phyloP scores from a whole-genome alignment of 768 basidiomycete species.

The Pisolithus sp. region DNA sequence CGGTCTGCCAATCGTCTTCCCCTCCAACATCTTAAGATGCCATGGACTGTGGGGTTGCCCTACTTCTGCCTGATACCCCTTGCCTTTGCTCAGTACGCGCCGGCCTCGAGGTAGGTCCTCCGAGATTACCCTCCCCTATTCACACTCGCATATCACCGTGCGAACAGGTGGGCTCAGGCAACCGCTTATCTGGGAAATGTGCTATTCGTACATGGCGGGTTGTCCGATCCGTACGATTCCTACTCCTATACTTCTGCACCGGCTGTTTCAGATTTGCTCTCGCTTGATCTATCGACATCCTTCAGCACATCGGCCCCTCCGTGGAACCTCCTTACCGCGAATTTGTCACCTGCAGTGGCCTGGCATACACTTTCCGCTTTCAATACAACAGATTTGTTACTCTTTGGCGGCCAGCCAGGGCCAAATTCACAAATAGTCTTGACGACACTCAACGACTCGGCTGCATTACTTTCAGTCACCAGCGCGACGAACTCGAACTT shows the following conservation, averaged over 20 bases:
- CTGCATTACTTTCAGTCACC: conserved; percentile 45
- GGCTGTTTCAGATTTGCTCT: conserved; percentile 62
- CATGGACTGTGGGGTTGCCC: conserved; percentile 2
- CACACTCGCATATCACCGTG: conserved; percentile 5
- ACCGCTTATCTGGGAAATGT: conserved; percentile 48
- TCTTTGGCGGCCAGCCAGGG: conserved; percentile 75
- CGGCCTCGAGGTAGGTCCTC: conserved; percentile 18
- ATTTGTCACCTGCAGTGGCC: conserved; percentile 53
- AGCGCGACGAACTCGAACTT: conserved; percentile 37
- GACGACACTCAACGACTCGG: conserved; percentile 55
- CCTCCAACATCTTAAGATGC: conserved; percentile 4
- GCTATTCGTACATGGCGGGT: conserved; percentile 75
- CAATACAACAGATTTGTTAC: conserved; percentile 45
- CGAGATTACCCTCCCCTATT: no score
- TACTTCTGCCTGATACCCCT: conserved; percentile 10
- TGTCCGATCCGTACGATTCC: conserved; percentile 62
- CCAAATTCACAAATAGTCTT: conserved; percentile 48
- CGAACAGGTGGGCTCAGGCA: conserved; percentile 79
- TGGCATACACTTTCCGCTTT: conserved; percentile 78
- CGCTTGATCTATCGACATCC: conserved; percentile 52
- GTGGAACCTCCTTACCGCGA: conserved; percentile 53
- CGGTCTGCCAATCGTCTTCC: background rate
- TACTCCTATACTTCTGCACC: conserved; percentile 74
- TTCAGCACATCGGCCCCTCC: conserved; percentile 62
- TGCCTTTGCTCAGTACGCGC: conserved; percentile 18